Base-by-base conservation (phyloP, 208 protist species). In the Novymonas esmeraldas region DNA sequence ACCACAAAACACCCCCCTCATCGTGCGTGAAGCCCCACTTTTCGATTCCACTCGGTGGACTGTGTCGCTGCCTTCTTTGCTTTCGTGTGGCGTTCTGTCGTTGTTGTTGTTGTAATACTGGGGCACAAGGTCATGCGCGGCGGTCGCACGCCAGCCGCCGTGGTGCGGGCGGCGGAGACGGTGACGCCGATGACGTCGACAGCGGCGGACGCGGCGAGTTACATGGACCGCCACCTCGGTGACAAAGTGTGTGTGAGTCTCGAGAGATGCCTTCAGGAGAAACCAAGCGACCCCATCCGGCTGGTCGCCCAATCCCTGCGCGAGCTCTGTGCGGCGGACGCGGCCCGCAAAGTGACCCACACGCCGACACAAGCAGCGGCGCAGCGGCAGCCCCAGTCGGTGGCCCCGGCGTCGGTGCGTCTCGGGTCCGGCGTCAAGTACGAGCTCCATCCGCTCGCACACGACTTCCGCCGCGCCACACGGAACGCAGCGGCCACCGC, bases 151-250 rank as follows among this genome's bases (percentile, higher is more conserved):
- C 34, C 33, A n/a, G 36, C 20, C 24, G 36, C 5, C n/a, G 3
- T 42, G 11, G 29, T 44, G 54, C 39, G 10, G 20, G 14, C 1
- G 10, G 6, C 26, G 9, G 41, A 5, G 36, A 70, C 14, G 49
- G 70, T 9, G 48, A 16, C 11, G 38, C 57, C 34, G 56, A 71
- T 57, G 61, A 74, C 55, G 57, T 11, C 7, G 46, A 70, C 46
- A 45, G 49, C 2, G 50, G 72, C 0, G 6, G 54, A 67, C 18
- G 69, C 60, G 6, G 69, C 69, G n/a, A 38, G 9, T 16, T 91
- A 92, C 56, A 68, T 93, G 14, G 81, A 93, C 34, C 63, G 44
- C 0, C 24, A 60, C 28, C 89, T 96, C 39, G 82, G 83, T 41
- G 34, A 55, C 0, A 28, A 64, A 1, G 79, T 96, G n/a, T 90